Evolutionary conservation across 2,329 filamentous ascomycete genomes (phyloP).

Genomic region (Nemania serpens): DNA sequence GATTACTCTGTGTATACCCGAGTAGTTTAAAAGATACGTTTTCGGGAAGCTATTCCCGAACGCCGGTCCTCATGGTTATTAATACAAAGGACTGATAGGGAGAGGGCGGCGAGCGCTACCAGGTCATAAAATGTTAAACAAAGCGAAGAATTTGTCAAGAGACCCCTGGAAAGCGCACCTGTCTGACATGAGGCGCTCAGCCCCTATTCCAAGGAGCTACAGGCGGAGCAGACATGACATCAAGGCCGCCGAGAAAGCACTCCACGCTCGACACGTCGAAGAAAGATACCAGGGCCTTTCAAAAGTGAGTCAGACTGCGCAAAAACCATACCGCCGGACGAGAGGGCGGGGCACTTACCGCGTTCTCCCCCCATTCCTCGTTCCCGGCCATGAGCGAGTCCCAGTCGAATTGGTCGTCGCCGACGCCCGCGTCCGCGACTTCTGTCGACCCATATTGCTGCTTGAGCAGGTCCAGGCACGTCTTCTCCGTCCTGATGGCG

Average conservation of each 20-base stretch:
- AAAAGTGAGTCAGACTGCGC: neutral
- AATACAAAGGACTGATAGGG: no score
- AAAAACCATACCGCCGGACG: no score
- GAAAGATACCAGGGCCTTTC: slow-evolving; percentile 25
- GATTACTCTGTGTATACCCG: no score
- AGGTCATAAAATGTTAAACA: neutral
- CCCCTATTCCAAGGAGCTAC: slow-evolving; percentile 2
- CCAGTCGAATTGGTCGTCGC: slow-evolving; percentile 31
- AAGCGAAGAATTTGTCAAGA: neutral
- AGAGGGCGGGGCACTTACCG: slow-evolving; percentile 19
- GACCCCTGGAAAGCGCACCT: neutral
- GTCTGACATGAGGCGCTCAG: neutral
- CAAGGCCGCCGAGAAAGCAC: slow-evolving; percentile 26
- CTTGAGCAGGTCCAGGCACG: slow-evolving; percentile 44
- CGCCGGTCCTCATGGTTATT: no score
- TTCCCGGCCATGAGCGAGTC: slow-evolving; percentile 36
- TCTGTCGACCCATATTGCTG: slow-evolving; percentile 30
- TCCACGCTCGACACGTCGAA: slow-evolving; percentile 37
- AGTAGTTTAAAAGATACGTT: no score
- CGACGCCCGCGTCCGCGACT: slow-evolving; percentile 30
- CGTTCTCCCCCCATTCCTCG: slow-evolving; percentile 45
- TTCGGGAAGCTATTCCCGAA: no score
- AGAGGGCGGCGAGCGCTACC: no score
- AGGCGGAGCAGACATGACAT: slow-evolving; percentile 7
- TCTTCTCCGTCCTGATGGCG: slow-evolving; percentile 44